Evolutionary conservation across 2,329 filamentous ascomycete species (phyloP), one percentile per base, ranked within the genome.

Genomic region (Coniosporium tulheliwenetii): DNA sequence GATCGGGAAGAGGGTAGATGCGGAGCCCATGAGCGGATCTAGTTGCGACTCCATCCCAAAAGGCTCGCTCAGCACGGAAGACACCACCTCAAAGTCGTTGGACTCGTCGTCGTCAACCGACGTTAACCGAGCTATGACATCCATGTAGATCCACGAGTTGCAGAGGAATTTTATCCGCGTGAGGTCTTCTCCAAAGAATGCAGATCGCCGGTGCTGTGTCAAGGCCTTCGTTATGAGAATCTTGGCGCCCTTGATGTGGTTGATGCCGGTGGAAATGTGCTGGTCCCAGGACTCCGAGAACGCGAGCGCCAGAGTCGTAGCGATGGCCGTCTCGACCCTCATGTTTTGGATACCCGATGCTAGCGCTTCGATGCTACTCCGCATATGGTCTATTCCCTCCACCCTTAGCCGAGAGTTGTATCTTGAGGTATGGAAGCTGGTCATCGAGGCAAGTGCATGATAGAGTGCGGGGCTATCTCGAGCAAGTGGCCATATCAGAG

Each of bases 141-240:
- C 77, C 70, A 82, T 79, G 50, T 83, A 84, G 7, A 82, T 68
- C 75, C 77, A 83, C 3, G 74, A 75, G 51, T 81, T 82, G 58
- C 76, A 79, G 13, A 84, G 62, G 48, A 83, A 83, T 41, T 73
- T 73, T 16, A 83, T 60, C 7, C 76, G 63, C 33, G 65, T 60
- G 10, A 73, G 54, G 36, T 75, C 69, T 16, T 65, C 55, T 3
- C 66, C 68, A 26, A 3, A 26, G 19, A 26, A 26, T n/a, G 50
- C 52, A 30, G 64, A 43, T 4, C 49, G 52, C 12, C 37, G 37
- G 52, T 71, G 65, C 48, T 66, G 58, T 42, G 61, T 57, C 16
- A 81, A 56, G 4, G 75, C 73, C 49, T 73, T 70, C 39, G 73
- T 69, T 41, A 83, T 71, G 40, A 83, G 56, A 12, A 73, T 67